These are phyloP conservation scores for Fagus crenata DNA, from an alignment of 306 rosid species.

Conservation along the genomic window DNA sequence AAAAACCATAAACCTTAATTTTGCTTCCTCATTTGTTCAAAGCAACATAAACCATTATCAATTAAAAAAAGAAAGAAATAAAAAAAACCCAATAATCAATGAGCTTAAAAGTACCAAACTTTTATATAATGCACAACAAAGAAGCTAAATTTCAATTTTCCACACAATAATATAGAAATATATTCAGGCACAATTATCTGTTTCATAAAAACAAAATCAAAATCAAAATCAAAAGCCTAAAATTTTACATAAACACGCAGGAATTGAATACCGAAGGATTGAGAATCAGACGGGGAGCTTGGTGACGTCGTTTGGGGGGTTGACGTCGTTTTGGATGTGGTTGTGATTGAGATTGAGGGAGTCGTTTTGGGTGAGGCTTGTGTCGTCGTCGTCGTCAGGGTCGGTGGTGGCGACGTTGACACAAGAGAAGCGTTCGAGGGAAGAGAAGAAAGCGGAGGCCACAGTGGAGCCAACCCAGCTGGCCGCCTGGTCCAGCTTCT, in stretches of 20 bases:
- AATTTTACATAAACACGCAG: background rate
- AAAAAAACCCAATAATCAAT: background rate
- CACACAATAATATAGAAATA: background rate
- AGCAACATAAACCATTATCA: background rate
- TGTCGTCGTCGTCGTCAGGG: conserved; percentile 47
- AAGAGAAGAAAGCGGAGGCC: conserved; percentile 75
- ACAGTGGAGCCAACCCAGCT: conserved; percentile 70
- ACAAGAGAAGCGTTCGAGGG: conserved; percentile 79
- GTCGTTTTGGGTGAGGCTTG: conserved; percentile 18
- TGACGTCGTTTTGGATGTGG: background rate
- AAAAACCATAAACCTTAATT: background rate
- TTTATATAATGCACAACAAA: too few relatives aligned
- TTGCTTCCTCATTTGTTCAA: conserved; percentile 4
- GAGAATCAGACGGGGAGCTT: conserved; percentile 46
- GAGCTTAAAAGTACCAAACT: background rate
- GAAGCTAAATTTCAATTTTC: background rate
- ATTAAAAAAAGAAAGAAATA: background rate
- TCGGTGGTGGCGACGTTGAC: conserved; percentile 73
- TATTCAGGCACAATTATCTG: too few relatives aligned
- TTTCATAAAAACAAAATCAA: background rate
- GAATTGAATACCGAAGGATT: conserved; percentile 12
- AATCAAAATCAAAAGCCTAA: background rate
- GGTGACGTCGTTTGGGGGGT: conserved; percentile 20
- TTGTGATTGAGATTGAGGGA: conserved; percentile 15
- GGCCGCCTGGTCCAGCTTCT: conserved; percentile 68